phyloP scores from a whole-genome alignment of 23 red algal species.

The Gracilaria gracilis region DNA sequence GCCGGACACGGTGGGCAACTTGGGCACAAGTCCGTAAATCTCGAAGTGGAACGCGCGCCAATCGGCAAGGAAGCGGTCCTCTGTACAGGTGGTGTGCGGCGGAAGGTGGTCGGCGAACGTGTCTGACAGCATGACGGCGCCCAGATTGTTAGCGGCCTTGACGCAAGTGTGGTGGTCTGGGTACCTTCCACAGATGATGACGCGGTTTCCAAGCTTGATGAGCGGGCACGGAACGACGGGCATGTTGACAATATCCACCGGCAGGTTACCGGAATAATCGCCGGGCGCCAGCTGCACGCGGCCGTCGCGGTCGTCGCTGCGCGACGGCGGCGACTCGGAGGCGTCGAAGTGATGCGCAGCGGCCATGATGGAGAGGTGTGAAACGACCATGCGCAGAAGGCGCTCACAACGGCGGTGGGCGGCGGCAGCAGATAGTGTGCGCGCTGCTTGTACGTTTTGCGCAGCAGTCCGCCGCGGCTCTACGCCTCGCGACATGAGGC shows the following conservation, averaged over 20 bases:
- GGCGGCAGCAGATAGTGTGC: neutral
- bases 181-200: constrained; percentile 35
- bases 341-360: no score
- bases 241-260: constrained; percentile 28
- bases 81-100: neutral
- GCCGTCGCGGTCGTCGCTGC: neutral
- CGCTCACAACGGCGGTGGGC: no score
- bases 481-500: neutral
- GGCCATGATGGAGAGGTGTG: no score
- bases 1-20: constrained; percentile 71
- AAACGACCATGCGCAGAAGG: no score
- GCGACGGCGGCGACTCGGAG: no score
- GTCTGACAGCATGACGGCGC: neutral
- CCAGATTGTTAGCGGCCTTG: constrained; percentile 15
- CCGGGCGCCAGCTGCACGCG: neutral
- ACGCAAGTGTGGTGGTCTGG: neutral
- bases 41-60: constrained; percentile 30
- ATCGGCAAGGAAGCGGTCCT: constrained; percentile 15
- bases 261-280: constrained; percentile 1
- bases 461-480: neutral
- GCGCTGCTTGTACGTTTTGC: neutral
- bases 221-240: constrained; percentile 30
- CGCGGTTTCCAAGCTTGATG: constrained; percentile 29
- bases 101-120: neutral
- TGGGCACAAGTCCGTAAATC: constrained; percentile 35